A percentile compares a stretch with the other conserved stretches of the same genome.
These are phyloP conservation scores for Forsythia viridissima DNA, from an alignment of 257 asterid genomes.

Conservation along the genomic window DNA sequence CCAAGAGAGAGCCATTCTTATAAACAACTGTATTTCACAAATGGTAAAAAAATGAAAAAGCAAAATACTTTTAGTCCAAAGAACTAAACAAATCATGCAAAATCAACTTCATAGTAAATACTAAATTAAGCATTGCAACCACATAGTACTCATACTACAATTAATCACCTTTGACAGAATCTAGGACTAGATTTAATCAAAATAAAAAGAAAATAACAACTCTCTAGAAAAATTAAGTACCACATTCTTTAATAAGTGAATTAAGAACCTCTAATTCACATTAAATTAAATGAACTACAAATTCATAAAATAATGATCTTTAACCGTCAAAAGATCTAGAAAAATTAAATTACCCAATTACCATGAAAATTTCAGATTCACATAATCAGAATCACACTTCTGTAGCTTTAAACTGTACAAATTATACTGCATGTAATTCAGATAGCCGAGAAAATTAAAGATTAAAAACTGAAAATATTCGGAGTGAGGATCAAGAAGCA, in stretches of 20 bases:
- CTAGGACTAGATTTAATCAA: slow-evolving; percentile 24
- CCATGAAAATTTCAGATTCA: slow-evolving; percentile 1
- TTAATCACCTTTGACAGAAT: not conserved
- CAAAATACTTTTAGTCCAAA: slow-evolving; percentile 18
- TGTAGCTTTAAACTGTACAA: not conserved
- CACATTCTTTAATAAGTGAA: not conserved
- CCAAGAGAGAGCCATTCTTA: slow-evolving; percentile 63
- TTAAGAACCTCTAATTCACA: slow-evolving; percentile 11
- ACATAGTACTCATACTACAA: not conserved
- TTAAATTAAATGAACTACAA: slow-evolving; percentile 7
- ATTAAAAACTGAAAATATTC: slow-evolving; percentile 2
- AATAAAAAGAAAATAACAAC: not conserved
- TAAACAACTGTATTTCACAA: slow-evolving; percentile 22
- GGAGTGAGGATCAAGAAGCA: slow-evolving; percentile 33
- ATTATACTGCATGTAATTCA: slow-evolving; percentile 31
- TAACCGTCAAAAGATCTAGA: slow-evolving; percentile 1
- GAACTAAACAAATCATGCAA: slow-evolving; percentile 22
- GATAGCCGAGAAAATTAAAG: slow-evolving; percentile 15
- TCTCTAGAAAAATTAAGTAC: not conserved
- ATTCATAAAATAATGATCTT: slow-evolving; percentile 29
- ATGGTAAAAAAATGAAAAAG: slow-evolving; percentile 12
- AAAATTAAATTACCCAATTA: slow-evolving; percentile 10
- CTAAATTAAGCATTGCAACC: not conserved
- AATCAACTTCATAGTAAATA: slow-evolving; percentile 11
- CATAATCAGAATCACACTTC: slow-evolving; percentile 12